These are phyloP conservation scores for Tritrichomonas foetus DNA, from an alignment of 208 protist genomes.

Conservation along the genomic window DNA sequence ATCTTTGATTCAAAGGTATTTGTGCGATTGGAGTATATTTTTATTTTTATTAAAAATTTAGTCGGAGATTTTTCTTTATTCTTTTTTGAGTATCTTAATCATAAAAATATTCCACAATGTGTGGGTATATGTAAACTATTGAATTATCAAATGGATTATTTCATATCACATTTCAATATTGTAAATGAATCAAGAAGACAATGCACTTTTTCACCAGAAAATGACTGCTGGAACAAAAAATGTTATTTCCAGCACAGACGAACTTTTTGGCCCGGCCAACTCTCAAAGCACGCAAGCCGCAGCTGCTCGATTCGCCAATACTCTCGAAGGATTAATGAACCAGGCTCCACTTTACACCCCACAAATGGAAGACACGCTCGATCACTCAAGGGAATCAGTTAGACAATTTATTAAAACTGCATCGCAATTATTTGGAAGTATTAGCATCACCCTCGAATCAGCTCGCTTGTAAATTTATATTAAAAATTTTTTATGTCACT, in stretches of 20 bases:
- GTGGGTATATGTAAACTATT: too few species aligned
- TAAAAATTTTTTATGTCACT: too few species aligned
- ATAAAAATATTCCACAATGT: too few species aligned
- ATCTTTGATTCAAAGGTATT: too few species aligned
- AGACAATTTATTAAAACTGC: constrained; percentile 6
- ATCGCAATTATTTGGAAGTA: constrained; percentile 23
- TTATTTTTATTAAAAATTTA: too few species aligned
- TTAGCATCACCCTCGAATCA: not conserved
- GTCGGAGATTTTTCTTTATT: too few species aligned
- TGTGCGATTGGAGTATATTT: too few species aligned
- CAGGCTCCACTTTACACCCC: not conserved
- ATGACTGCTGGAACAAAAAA: not conserved
- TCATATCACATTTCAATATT: not conserved
- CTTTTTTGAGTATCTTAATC: too few species aligned
- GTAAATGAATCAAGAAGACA: not conserved
- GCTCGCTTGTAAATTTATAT: too few species aligned
- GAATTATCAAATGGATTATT: too few species aligned
- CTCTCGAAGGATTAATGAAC: not conserved
- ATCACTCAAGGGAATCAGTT: not conserved
- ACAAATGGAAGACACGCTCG: not conserved
- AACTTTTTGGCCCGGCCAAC: not conserved
- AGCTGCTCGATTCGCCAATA: not conserved
- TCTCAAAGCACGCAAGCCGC: not conserved
- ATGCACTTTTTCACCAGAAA: not conserved
- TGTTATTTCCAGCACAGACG: not conserved